A percentile compares a stretch with the other conserved stretches of the same genome.
phyloP scores from a whole-genome alignment of 495 filamentous ascomycete species.

The Cladorrhinum samala region DNA sequence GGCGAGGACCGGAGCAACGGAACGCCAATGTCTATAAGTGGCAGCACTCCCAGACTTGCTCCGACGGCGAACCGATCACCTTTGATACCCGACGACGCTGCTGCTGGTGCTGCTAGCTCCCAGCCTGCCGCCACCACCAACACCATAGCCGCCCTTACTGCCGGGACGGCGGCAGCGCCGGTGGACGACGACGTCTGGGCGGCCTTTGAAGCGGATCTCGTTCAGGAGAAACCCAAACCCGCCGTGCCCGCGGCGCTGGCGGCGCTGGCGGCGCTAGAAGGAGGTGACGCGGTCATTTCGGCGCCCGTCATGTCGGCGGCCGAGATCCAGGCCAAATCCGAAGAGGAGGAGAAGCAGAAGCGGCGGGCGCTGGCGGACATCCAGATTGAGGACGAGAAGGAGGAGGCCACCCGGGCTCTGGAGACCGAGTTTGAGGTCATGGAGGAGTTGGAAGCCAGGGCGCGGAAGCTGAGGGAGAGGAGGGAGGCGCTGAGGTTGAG shows the following conservation, averaged over 20 bases:
- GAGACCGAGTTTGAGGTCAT: constrained; percentile 93
- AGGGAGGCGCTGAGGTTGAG: constrained; percentile 44
- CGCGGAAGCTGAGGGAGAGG: constrained; percentile 66
- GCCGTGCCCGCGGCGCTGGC: constrained; percentile 20
- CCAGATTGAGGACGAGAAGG: constrained; percentile 62
- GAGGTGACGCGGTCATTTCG: constrained; percentile 55
- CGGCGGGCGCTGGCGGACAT: constrained; percentile 57
- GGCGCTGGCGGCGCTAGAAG: no score
- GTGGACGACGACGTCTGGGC: constrained; percentile 86
- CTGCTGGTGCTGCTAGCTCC: no score
- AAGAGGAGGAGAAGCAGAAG: constrained; percentile 50
- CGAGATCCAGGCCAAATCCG: constrained; percentile 64
- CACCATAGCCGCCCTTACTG: no score
- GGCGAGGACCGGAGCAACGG: no score
- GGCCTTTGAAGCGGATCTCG: constrained; percentile 82
- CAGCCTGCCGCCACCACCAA: constrained; percentile 13
- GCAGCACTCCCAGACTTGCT: constrained; percentile 22
- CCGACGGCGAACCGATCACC: constrained; percentile 31
- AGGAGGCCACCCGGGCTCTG: constrained; percentile 74
- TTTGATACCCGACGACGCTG: constrained; percentile 36
- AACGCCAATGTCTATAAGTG: constrained; percentile 30
- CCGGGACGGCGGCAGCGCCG: constrained; percentile 12
- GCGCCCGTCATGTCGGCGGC: constrained; percentile 64
- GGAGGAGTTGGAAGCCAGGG: constrained; percentile 79
- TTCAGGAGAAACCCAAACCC: constrained; percentile 30